Percentiles rank a stretch among this genome's conserved stretches.
Conservation (phyloP, 768 basidiomycete species). For the Pleurotus platypus region DNA sequence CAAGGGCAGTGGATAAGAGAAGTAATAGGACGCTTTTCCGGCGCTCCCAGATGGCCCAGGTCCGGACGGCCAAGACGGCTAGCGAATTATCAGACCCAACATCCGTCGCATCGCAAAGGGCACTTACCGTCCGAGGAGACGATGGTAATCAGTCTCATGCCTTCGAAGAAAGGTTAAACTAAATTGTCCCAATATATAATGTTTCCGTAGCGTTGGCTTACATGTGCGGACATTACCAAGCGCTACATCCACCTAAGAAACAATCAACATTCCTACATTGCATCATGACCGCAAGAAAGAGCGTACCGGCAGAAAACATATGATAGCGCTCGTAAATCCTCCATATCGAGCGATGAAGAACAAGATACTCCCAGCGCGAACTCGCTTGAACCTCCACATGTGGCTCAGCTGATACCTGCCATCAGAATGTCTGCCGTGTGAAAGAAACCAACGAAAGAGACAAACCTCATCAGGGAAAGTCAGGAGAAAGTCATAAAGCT, state of each 20-base stretch:
- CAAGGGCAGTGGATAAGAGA: not conserved
- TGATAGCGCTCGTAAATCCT: slow-evolving; percentile 1
- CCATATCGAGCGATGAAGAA: slow-evolving; percentile 6
- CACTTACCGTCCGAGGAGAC: slow-evolving; percentile 3
- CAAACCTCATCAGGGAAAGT: slow-evolving; percentile 4
- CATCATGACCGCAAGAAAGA: not conserved
- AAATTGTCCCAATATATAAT: too few relatives aligned
- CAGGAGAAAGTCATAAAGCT: slow-evolving; percentile 5
- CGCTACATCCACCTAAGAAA: not conserved
- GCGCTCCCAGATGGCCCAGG: slow-evolving; percentile 5
- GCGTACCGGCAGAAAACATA: not conserved
- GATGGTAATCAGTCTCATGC: not conserved
- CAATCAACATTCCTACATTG: not conserved
- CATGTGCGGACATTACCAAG: slow-evolving; percentile 4
- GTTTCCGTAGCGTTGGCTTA: not conserved
- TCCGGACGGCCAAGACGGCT: slow-evolving; percentile 5
- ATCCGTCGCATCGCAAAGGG: too few relatives aligned
- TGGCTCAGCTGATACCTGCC: not conserved
- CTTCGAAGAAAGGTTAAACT: not conserved
- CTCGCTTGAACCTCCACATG: slow-evolving; percentile 1
- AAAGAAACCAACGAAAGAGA: not conserved
- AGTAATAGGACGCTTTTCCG: not conserved
- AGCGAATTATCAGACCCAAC: not conserved
- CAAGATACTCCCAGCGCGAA: slow-evolving; percentile 1
- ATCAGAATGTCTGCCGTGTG: not conserved